These are phyloP conservation scores for Chlamydomonas asymmetrica DNA, from an alignment of 139 green algal genomes.

Conservation along the genomic window DNA sequence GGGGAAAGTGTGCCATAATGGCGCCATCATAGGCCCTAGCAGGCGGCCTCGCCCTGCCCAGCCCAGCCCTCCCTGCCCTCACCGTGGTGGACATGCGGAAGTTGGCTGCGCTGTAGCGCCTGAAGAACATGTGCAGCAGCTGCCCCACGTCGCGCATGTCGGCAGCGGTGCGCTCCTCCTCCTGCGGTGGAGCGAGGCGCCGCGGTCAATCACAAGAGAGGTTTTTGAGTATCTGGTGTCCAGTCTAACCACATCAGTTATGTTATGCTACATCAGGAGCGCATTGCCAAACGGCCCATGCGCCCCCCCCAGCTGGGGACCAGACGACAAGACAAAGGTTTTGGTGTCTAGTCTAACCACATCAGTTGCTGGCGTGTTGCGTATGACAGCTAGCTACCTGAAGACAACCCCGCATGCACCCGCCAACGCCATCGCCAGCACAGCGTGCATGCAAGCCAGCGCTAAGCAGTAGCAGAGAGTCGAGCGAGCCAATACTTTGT, in stretches of 20 bases:
- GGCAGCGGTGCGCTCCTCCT: conserved; percentile 15
- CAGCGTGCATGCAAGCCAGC: too few species aligned
- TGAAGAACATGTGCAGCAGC: conserved; percentile 21
- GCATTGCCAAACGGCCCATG: neutral
- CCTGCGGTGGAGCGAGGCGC: neutral
- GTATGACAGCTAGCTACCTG: too few species aligned
- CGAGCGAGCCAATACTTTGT: too few species aligned
- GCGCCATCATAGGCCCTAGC: too few species aligned
- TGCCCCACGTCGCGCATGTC: conserved; percentile 25
- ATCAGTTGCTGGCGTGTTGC: too few species aligned
- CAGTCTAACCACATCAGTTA: neutral
- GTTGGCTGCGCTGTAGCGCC: conserved; percentile 17
- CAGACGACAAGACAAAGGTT: neutral
- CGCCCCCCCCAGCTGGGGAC: neutral
- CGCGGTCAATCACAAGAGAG: neutral
- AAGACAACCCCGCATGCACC: too few species aligned
- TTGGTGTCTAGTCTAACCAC: too few species aligned
- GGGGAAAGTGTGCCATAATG: too few species aligned
- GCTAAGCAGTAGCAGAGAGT: too few species aligned
- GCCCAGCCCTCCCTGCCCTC: neutral
- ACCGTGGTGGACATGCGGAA: conserved; percentile 10
- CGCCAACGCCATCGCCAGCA: too few species aligned
- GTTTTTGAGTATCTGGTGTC: neutral
- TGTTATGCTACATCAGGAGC: neutral
- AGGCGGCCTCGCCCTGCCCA: neutral